phyloP scores from a whole-genome alignment of 179 eudicot species.

The Beta lomatogona region DNA sequence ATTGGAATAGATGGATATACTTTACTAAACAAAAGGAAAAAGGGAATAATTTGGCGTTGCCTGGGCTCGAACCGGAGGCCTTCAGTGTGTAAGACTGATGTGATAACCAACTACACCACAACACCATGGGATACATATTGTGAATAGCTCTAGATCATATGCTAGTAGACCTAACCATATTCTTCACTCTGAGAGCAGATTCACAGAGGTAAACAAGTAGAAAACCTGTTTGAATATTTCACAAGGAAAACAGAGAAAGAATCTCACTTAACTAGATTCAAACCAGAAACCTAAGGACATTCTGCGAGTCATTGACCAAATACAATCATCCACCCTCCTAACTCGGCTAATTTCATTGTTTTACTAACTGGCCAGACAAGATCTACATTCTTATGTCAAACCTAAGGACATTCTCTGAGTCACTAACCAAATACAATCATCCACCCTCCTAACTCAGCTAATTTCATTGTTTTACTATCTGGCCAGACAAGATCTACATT shows the following conservation, averaged over 20 bases:
- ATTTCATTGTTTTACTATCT: no score
- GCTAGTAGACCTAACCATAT: neutral
- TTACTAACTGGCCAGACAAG: no score
- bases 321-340: neutral
- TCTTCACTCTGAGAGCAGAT: neutral
- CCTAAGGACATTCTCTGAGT: neutral
- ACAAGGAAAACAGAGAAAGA: neutral
- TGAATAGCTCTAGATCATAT: no score
- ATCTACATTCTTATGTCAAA: neutral
- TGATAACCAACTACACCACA: neutral
- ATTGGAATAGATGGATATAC: no score
- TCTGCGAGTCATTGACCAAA: neutral
- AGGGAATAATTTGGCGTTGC: no score
- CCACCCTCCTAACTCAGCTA: no score
- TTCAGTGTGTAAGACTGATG: neutral
- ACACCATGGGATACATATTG: neutral
- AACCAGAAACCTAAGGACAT: neutral
- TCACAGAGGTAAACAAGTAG: neutral
- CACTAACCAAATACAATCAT: neutral
- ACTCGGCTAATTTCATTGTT: no score
- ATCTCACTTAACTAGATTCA: neutral
- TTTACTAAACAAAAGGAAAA: no score
- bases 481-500: no score
- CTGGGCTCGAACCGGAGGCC: neutral
- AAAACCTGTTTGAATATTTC: neutral